Base-by-base conservation (phyloP, 2,329 filamentous ascomycete species). In the Cercospora sp. region DNA sequence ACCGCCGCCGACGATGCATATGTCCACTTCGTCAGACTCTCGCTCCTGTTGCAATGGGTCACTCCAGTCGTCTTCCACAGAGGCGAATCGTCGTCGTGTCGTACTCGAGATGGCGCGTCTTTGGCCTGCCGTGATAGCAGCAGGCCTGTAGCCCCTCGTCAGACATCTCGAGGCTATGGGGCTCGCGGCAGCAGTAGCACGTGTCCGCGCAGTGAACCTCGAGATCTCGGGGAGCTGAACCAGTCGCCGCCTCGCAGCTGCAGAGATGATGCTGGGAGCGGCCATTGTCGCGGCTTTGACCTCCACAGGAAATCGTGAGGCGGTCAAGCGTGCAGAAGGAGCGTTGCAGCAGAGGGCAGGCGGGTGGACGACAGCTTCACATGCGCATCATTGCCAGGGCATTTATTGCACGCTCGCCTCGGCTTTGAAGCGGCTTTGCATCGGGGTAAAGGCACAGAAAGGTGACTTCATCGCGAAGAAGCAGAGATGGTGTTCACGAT, bases 1-100 rank as follows among this genome's bases (percentile, higher is more conserved):
- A n/a, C 95, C 94, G 79, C 92, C 95, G 76, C 95, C 95, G 64
- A 99, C 89, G 76, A 99, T 98, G 81, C 93, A 97, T 31, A 99
- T 94, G 80, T 99, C 95, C 31, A 99, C 95, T 81, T 95, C 84
- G 76, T 99, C 95, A 64, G 89, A 91, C 80, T 98, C 95, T 72
- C 95, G 90, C 72, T 98, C 94, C 67, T 94, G 84, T 65, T 84
- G 80, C 33, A 76, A 75, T 20, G 82, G 81, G 68, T 84, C 80
- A 69, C 82, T 81, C 40, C 75, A 75, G 64, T 82, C 80, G 55
- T 82, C 78, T 59, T 80, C 78, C 5, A 74, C 71, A 2, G 77
- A 78, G 16, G 81, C 79, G 33, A 79, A 73, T 64, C 75, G 69
- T 69, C 73, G 69, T 51, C 73, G 72, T 30, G 73, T 63, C 26